Base-by-base conservation (phyloP, 768 basidiomycete genomes). In the Pisolithus albus region DNA sequence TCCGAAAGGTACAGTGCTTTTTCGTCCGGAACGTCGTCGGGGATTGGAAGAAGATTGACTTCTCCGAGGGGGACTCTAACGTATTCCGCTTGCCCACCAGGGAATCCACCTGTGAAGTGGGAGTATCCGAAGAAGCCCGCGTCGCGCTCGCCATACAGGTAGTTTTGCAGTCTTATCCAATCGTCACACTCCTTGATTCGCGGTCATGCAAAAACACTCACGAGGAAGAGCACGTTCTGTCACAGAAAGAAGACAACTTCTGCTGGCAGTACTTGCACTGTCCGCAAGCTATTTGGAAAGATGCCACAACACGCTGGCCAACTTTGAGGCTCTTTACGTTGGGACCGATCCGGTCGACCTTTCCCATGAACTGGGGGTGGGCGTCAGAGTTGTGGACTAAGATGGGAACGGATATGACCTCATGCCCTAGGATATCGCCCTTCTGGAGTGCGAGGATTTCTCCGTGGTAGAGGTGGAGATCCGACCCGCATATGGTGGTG, bases 261-360 rank as follows among this genome's bases (percentile, higher is more conserved):
- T 88, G 65, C 65, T 86, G 68, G 77, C 88, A 90, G 66, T 79
- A 88, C 42, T 74, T 65, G 67, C 86, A 88, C 46, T 77, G 74
- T 2, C 87, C 85, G 58, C 86, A 88, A 0, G 84, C 83, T 48
- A 85, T 81, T 61, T 88, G 85, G 79, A 89, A 89, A 2, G 81
- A 82, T 0, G 80, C 77, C n/a, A 89, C 87, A 49, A 88, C 86
- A 21, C 86, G 78, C 59, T 89, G 80, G 18, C 87, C 88, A 11
- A 71, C 56, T 28, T 75, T 68, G 52, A 87, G 65, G 44, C 81
- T 79, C 37, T 65, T 78, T n/a, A 88, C 82, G 50, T 73, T 77
- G 0, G 80, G 75, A 0, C 87, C 86, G 34, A 87, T 70, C 48
- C 77, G 74, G 54, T 86, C 83, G 30, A 88, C 78, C 34, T 77